These are phyloP conservation scores for Mrakia blollopis DNA, from an alignment of 768 basidiomycete species.

Conservation along the genomic window DNA sequence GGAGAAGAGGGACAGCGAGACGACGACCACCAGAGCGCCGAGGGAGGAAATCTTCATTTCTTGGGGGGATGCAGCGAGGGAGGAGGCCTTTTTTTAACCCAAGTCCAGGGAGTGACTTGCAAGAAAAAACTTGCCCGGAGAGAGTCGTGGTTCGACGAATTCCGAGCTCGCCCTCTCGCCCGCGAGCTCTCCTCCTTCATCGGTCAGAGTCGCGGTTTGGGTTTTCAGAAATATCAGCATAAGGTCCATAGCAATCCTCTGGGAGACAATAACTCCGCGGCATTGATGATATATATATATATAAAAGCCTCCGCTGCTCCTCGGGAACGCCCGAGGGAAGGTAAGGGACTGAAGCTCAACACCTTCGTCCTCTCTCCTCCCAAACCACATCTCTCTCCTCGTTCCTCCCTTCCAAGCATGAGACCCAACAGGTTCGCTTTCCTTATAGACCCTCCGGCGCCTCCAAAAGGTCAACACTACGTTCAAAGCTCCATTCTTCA, in stretches of 20 bases:
- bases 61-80: not conserved
- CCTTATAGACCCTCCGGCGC: not conserved
- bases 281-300: no score
- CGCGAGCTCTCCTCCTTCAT: no score
- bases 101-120: not conserved
- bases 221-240: no score
- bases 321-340: not conserved
- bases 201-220: no score
- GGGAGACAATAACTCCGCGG: no score
- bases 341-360: not conserved
- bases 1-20: not conserved
- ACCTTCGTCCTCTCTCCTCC: not conserved
- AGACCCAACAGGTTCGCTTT: conserved; percentile 1
- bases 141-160: no score
- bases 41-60: not conserved
- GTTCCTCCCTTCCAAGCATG: not conserved
- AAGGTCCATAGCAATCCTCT: no score
- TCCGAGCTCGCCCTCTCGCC: no score
- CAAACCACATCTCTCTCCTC: not conserved
- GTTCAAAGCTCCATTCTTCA: not conserved
- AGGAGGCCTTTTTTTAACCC: no score
- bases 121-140: not conserved
- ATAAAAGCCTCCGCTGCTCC: not conserved
- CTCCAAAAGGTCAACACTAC: not conserved
- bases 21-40: not conserved